Evolutionary conservation across 1,284 basidiomycete genomes (phyloP).

Genomic region (Microbotryomycetes sp.): DNA sequence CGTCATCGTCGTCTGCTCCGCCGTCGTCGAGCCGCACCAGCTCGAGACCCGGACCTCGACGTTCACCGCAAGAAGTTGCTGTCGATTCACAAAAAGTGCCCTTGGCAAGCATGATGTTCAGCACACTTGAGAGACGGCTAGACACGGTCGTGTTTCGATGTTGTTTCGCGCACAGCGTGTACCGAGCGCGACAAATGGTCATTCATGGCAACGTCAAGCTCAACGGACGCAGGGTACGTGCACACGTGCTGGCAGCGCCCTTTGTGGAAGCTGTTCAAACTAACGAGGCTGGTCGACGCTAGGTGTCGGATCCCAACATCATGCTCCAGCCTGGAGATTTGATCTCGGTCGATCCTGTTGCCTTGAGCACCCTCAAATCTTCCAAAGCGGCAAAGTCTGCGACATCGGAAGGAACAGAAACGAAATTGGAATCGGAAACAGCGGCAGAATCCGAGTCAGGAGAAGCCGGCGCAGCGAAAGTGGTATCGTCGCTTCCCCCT

Average conservation of each 20-base stretch:
- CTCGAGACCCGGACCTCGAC: conserved; percentile 31
- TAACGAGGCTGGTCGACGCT: not conserved
- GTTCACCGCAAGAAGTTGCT: conserved; percentile 29
- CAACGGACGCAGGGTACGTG: conserved; percentile 79
- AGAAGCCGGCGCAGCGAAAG: conserved; percentile 13
- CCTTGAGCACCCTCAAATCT: conserved; percentile 48
- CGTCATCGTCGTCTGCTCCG: conserved; percentile 13
- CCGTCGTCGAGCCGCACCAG: not conserved
- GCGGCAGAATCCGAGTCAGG: conserved; percentile 19
- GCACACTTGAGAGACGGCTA: conserved; percentile 85
- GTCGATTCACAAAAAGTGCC: conserved; percentile 44
- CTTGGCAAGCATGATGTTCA: conserved; percentile 83
- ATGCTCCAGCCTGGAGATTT: conserved; percentile 90
- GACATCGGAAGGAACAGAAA: conserved; percentile 21
- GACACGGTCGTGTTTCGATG: conserved; percentile 87
- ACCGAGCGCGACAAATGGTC: conserved; percentile 78
- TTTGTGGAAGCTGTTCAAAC: too few species aligned
- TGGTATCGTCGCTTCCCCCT: conserved; percentile 22
- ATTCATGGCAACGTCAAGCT: conserved; percentile 80
- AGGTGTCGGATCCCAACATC: conserved; percentile 83
- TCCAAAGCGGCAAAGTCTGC: conserved; percentile 30
- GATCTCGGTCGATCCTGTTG: conserved; percentile 75
- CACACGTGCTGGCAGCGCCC: too few species aligned
- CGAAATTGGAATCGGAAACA: conserved; percentile 11
- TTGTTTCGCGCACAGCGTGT: conserved; percentile 85